Evolutionary conservation across 2,329 filamentous ascomycete genomes (phyloP), one percentile per base, ranked within the genome.

Genomic region (Exophiala phaeomuriformis): DNA sequence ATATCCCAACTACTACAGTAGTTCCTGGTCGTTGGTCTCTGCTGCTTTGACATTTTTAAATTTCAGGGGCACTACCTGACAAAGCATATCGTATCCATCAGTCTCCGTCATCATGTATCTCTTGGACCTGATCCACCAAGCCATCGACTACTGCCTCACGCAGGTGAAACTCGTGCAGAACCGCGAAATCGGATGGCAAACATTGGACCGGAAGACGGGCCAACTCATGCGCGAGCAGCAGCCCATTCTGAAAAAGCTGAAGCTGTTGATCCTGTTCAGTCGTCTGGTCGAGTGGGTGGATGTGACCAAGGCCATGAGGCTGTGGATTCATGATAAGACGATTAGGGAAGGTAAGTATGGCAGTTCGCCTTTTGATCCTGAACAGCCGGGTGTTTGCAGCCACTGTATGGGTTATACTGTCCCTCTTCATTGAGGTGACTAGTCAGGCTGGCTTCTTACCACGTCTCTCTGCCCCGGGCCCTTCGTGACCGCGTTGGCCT

Each of bases 231-330:
- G 70, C 27, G 70, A 75, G 55, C 65, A 73, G 52, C 67, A 72
- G 50, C 64, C 69, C 0, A 61, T 73, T 19, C 61, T 61, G 51
- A 71, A 74, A 60, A 74, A 74, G 49, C 19, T 72, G 12, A 72
- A 71, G 54, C 61, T 75, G 3, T 57, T 72, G 3, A 28, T 74
- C 0, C 64, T 74, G 5, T 73, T 74, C 64, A 74, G 72, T 50
- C 70, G 67, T 1, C 41, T 69, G 1, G 67, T 62, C 4, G 71
- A 71, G 63, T 73, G 69, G 71, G 63, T 73, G 33, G 68, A 72
- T 55, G 64, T 58, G 3, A 72, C 69, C 0, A 66, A 69, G 49
- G 51, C 61, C 5, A 65, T 73, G 64, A 66, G 70, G 10, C 55
- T 70, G 10, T 68, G 66, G 47, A 65, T 71, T 31, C 70, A 72